Conservation (phyloP, 2,329 filamentous ascomycete species). For the Rhynchosporium secalis region DNA sequence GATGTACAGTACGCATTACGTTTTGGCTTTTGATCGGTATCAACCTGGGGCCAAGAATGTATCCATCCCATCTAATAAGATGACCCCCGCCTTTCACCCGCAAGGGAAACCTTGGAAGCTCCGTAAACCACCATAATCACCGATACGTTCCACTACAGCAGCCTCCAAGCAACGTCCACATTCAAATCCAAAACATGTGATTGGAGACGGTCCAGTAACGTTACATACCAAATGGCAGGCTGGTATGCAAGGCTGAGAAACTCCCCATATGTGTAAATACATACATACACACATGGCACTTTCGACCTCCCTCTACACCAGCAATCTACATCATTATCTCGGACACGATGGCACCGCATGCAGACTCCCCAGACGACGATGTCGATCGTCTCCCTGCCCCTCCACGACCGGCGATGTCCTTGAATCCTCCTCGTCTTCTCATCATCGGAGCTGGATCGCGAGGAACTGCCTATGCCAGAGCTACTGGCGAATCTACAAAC, state of each 20-base stretch:
- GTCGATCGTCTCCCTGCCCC: slow-evolving; percentile 33
- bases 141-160: slow-evolving; percentile 4
- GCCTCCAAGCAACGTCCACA: slow-evolving; percentile 5
- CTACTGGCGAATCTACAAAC: slow-evolving; percentile 63
- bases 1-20: too few relatives aligned
- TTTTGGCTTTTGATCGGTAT: too few relatives aligned
- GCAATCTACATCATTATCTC: neutral
- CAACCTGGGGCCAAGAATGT: too few relatives aligned
- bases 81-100: slow-evolving; percentile 10
- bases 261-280: neutral
- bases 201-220: slow-evolving; percentile 23
- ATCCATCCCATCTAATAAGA: too few relatives aligned
- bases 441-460: slow-evolving; percentile 83
- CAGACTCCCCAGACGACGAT: slow-evolving; percentile 27
- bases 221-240: slow-evolving; percentile 22
- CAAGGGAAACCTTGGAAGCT: slow-evolving; percentile 1
- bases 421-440: slow-evolving; percentile 63
- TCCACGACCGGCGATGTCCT: slow-evolving; percentile 39
- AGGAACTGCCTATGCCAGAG: slow-evolving; percentile 71
- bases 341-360: slow-evolving; percentile 35
- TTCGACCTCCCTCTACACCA: too few relatives aligned
- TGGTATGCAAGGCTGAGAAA: slow-evolving; percentile 26
- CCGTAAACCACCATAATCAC: neutral
- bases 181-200: slow-evolving; percentile 24
- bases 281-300: neutral